Conservation (phyloP, 108 stramenopile genomes). For the Aureococcus anophagefferens region DNA sequence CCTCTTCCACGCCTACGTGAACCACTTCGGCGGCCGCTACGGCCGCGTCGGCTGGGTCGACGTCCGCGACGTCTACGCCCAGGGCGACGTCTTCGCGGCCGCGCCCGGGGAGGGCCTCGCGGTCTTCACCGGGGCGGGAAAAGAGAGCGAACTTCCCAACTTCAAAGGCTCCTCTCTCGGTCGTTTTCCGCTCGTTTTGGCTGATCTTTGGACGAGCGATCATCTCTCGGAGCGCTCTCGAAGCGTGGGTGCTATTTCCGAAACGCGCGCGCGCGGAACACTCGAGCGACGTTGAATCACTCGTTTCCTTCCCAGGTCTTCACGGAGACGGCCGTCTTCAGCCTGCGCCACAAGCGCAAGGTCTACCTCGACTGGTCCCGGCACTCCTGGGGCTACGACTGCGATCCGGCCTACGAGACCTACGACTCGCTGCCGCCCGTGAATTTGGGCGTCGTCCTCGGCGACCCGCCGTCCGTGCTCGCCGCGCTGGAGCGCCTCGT, state of each 20-base stretch:
- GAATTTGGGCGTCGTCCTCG: background rate
- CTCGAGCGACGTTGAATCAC: too few relatives aligned
- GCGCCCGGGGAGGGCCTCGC: background rate
- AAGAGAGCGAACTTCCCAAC: too few relatives aligned
- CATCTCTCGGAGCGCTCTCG: too few relatives aligned
- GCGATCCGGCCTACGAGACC: too few relatives aligned
- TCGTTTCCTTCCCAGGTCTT: background rate
- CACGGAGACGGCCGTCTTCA: background rate
- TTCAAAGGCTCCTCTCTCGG: too few relatives aligned
- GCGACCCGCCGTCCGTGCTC: background rate
- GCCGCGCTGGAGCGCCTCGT: background rate
- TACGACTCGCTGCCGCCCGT: background rate
- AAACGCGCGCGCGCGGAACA: too few relatives aligned
- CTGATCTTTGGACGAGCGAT: too few relatives aligned
- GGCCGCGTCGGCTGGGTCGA: background rate
- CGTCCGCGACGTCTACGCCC: background rate
- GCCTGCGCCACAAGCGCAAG: background rate
- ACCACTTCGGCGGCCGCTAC: background rate
- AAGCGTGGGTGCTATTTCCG: too few relatives aligned
- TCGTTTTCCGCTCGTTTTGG: too few relatives aligned
- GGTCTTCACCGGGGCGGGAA: too few relatives aligned
- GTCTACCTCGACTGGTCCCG: too few relatives aligned
- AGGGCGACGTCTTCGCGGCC: background rate
- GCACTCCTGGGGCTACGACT: too few relatives aligned
- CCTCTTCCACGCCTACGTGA: background rate